Conservation (phyloP, 148 eudicot genomes). For the Salicornia ramosissima region DNA sequence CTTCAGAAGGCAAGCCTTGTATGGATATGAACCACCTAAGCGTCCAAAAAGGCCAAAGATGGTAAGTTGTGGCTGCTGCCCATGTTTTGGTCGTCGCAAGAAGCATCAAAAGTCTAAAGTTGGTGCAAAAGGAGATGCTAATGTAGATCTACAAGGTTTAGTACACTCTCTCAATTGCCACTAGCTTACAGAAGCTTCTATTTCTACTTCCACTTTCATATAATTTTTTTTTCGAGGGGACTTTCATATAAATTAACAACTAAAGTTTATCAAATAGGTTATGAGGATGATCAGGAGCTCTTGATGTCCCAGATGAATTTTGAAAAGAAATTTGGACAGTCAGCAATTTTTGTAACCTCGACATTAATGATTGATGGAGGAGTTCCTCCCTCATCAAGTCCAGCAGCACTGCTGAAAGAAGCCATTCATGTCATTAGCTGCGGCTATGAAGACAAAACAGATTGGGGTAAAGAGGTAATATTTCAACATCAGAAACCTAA, state of each 20-base stretch:
- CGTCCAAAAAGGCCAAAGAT: constrained; percentile 93
- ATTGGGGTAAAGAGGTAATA: constrained; percentile 93
- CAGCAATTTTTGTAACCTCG: constrained; percentile 88
- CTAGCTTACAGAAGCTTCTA: not conserved
- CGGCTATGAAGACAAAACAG: constrained; percentile 98
- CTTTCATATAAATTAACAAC: not conserved
- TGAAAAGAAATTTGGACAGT: constrained; percentile 95
- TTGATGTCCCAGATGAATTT: constrained; percentile 89
- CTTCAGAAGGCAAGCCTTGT: constrained; percentile 92
- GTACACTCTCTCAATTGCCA: constrained; percentile 8
- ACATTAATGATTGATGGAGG: constrained; percentile 96
- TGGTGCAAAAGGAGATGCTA: constrained; percentile 50
- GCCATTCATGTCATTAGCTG: constrained; percentile 99
- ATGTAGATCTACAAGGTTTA: constrained; percentile 57
- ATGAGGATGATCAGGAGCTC: constrained; percentile 71
- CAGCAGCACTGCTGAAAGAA: constrained; percentile 89
- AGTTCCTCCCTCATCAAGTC: constrained; percentile 97
- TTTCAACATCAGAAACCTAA: not conserved
- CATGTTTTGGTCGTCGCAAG: constrained; percentile 92
- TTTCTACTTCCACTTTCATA: constrained; percentile 1
- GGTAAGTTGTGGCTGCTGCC: constrained; percentile 97
- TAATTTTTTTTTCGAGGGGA: no score
- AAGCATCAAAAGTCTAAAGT: constrained; percentile 52
- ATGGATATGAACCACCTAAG: constrained; percentile 94
- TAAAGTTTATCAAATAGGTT: constrained; percentile 32